phyloP scores from a whole-genome alignment of 805 yeast species.

The Starmerella riodocensis region DNA sequence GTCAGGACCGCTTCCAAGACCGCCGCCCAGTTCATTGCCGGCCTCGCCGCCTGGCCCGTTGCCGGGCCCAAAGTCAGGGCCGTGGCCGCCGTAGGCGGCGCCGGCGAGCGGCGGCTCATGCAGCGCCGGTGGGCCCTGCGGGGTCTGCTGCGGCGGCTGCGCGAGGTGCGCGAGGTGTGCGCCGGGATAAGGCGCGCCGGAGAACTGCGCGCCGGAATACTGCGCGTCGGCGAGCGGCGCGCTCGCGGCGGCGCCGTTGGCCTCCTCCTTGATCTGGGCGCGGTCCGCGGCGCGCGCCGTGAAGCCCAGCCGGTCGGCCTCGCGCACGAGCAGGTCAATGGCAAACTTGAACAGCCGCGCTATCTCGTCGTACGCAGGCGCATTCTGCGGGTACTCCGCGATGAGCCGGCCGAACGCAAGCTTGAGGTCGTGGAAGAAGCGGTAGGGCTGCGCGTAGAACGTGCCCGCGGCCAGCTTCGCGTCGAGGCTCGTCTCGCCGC shows the following conservation, averaged over 20 bases:
- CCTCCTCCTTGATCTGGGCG: slow-evolving; percentile 1
- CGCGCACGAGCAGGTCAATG: slow-evolving; percentile 26
- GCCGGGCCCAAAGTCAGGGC: no score
- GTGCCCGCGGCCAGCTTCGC: slow-evolving; percentile 10
- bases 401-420: slow-evolving; percentile 22
- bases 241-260: no score
- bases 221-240: no score
- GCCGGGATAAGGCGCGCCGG: neutral
- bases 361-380: slow-evolving; percentile 21
- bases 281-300: slow-evolving; percentile 8
- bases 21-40: no score
- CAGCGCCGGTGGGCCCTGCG: no score
- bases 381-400: slow-evolving; percentile 21
- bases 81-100: no score
- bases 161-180: neutral
- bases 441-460: slow-evolving; percentile 4
- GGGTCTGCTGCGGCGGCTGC: no score
- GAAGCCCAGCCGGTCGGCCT: slow-evolving; percentile 24
- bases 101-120: no score
- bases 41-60: no score
- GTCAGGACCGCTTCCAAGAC: no score
- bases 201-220: no score
- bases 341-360: slow-evolving; percentile 24
- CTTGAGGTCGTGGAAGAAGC: slow-evolving; percentile 23
- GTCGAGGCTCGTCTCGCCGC: slow-evolving; percentile 14